Percentiles rank a stretch among this genome's conserved stretches.
Evolutionary conservation across 2,329 filamentous ascomycete genomes (phyloP).

Genomic region (Fusarium sp.): DNA sequence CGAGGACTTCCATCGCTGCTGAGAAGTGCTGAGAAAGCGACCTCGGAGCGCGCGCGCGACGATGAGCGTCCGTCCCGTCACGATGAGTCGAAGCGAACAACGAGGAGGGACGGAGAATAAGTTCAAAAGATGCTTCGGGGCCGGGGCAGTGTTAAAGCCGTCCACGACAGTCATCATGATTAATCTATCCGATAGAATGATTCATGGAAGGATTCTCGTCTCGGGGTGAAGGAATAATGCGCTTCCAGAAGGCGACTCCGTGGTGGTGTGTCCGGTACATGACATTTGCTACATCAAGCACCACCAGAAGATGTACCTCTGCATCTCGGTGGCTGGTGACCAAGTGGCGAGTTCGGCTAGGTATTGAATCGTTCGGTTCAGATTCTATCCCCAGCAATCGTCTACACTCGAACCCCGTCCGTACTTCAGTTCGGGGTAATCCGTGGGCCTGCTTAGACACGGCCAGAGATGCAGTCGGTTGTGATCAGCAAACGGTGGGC

Average conservation of each 20-base stretch:
- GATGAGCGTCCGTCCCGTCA: conserved; percentile 9
- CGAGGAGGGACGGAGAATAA: not conserved
- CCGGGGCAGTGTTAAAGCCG: not conserved
- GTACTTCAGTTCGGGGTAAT: conserved; percentile 21
- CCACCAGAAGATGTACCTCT: conserved; percentile 21
- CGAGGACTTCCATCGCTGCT: conserved; percentile 13
- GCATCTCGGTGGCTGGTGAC: conserved; percentile 40
- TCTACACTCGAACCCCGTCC: conserved; percentile 1
- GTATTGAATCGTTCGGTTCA: conserved; percentile 33
- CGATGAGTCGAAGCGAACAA: conserved; percentile 27
- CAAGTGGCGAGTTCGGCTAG: conserved; percentile 39
- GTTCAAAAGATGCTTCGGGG: conserved; percentile 11
- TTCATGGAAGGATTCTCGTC: not conserved
- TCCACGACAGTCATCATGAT: not conserved
- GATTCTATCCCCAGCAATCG: conserved; percentile 1
- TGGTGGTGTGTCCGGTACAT: conserved; percentile 31
- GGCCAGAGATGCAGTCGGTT: not conserved
- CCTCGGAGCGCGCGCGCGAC: conserved; percentile 20
- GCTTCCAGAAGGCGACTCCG: conserved; percentile 25
- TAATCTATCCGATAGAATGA: conserved; percentile 8
- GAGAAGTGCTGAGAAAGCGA: conserved; percentile 25
- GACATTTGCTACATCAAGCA: not conserved
- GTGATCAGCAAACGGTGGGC: conserved; percentile 12
- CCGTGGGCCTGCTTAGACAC: conserved; percentile 9
- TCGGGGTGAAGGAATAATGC: not conserved